phyloP scores from a whole-genome alignment of 148 eudicot species.

The Silene latifolia region DNA sequence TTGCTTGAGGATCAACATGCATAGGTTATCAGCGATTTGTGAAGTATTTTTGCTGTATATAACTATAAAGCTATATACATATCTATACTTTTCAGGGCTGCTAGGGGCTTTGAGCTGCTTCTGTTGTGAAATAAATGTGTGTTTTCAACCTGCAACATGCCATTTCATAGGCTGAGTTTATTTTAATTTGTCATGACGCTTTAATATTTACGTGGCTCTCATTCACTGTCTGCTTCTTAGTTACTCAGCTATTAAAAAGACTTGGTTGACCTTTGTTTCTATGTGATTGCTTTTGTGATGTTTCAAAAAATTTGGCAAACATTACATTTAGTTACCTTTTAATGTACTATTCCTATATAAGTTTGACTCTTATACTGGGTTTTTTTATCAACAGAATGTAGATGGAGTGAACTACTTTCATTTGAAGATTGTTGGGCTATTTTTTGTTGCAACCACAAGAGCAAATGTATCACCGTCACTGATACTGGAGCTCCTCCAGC shows the following conservation, averaged over 20 bases:
- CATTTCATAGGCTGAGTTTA: background rate
- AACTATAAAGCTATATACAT: background rate
- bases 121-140: background rate
- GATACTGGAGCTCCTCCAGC: slow-evolving; percentile 84
- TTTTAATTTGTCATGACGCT: background rate
- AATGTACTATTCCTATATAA: background rate
- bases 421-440: slow-evolving; percentile 87
- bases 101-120: background rate
- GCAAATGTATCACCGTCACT: slow-evolving; percentile 80
- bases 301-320: background rate
- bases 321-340: background rate
- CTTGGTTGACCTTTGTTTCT: background rate
- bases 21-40: background rate
- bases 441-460: slow-evolving; percentile 96
- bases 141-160: background rate
- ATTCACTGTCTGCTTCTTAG: background rate
- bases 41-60: background rate
- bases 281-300: background rate
- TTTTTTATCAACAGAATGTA: slow-evolving; percentile 51
- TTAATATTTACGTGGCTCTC: background rate
- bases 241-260: background rate
- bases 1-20: background rate
- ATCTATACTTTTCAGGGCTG: background rate
- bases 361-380: background rate
- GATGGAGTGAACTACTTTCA: slow-evolving; percentile 97